A percentile compares a stretch with the other conserved stretches of the same genome.
These are phyloP conservation scores for Sphagnum tenellum DNA, from an alignment of 225 moss, liverwort and hornwort species.

Conservation along the genomic window DNA sequence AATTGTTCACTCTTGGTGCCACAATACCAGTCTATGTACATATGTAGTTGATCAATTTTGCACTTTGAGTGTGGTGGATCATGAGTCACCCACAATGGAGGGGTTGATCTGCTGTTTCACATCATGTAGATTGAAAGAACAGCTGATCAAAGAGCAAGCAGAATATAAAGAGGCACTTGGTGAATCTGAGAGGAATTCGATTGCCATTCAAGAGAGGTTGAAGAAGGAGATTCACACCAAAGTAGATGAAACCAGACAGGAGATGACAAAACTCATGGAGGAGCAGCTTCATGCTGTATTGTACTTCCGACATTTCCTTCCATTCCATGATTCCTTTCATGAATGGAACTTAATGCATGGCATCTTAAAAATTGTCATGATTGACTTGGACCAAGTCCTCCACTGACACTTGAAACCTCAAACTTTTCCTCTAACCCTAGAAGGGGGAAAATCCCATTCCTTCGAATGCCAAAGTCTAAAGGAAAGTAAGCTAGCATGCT, in stretches of 20 bases:
- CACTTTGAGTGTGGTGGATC: not conserved
- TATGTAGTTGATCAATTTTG: not conserved
- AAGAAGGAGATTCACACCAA: conserved; percentile 65
- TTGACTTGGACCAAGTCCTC: no score
- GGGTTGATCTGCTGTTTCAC: not conserved
- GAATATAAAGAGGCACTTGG: conserved; percentile 71
- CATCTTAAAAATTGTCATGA: no score
- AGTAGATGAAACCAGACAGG: conserved; percentile 67
- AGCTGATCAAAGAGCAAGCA: conserved; percentile 69
- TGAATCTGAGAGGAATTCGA: conserved; percentile 69
- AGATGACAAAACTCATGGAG: conserved; percentile 84
- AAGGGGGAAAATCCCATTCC: no score
- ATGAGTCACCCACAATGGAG: no score
- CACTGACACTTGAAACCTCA: no score
- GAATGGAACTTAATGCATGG: no score
- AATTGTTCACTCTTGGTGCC: not conserved
- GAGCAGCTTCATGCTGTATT: conserved; percentile 68
- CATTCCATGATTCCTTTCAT: not conserved
- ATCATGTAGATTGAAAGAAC: conserved; percentile 34
- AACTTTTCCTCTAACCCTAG: no score
- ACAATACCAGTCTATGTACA: conserved; percentile 1
- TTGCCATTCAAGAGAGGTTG: conserved; percentile 63
- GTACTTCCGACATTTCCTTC: not conserved
- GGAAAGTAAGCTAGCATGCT: not conserved
- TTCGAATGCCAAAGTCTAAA: no score